phyloP scores from a whole-genome alignment of 148 eudicot species.

The Agrostemma githago region DNA sequence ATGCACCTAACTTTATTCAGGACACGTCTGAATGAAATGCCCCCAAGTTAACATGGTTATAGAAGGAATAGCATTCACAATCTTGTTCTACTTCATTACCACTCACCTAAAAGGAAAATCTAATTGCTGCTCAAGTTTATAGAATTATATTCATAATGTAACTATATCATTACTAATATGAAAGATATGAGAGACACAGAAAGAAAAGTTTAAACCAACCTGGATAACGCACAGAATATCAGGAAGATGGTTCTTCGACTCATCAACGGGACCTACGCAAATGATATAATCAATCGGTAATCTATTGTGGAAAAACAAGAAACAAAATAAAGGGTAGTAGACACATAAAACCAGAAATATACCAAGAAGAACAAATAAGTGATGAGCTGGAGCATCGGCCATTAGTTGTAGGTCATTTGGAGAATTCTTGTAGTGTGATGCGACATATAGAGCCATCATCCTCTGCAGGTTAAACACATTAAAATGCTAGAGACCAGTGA shows the following conservation, averaged over 20 bases:
- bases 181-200: not conserved
- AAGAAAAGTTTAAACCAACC: slow-evolving; percentile 40
- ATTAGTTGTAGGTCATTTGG: slow-evolving; percentile 92
- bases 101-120: not conserved
- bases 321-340: not conserved
- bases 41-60: not conserved
- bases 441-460: slow-evolving; percentile 98
- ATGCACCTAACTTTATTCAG: not conserved
- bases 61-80: not conserved
- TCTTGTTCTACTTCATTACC: not conserved
- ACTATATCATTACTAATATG: not conserved
- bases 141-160: not conserved
- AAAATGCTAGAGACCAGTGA: slow-evolving; percentile 5
- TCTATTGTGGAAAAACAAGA: not conserved
- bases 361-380: slow-evolving; percentile 95
- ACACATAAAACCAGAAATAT: slow-evolving; percentile 15
- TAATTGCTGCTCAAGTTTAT: not conserved
- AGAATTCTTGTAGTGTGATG: slow-evolving; percentile 96
- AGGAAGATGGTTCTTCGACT: slow-evolving; percentile 86
- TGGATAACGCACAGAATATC: slow-evolving; percentile 94
- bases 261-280: slow-evolving; percentile 86
- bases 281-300: slow-evolving; percentile 5
- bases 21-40: not conserved
- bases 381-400: slow-evolving; percentile 99
- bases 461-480: slow-evolving; percentile 49